Conservation (phyloP, 257 asterid genomes). For the Thymus mandschuricus region DNA sequence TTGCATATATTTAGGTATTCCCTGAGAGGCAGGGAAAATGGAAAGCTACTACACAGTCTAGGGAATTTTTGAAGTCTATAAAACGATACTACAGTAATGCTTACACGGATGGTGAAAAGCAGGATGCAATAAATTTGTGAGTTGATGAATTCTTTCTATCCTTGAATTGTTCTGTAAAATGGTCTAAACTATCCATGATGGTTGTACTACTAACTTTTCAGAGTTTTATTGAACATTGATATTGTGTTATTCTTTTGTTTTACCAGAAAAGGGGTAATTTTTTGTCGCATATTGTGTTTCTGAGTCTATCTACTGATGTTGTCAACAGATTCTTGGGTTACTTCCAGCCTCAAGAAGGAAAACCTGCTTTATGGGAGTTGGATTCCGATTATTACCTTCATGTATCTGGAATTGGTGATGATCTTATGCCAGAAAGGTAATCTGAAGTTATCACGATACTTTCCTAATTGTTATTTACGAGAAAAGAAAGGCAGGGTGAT, state of each 20-base stretch:
- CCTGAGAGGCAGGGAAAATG: slow-evolving; percentile 99
- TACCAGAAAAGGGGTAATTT: slow-evolving; percentile 16
- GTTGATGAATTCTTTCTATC: slow-evolving; percentile 34
- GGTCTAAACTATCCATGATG: slow-evolving; percentile 17
- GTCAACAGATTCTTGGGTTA: slow-evolving; percentile 89
- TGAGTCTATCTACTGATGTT: slow-evolving; percentile 35
- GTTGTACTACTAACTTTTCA: slow-evolving; percentile 18
- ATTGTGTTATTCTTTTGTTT: slow-evolving; percentile 1
- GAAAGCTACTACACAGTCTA: slow-evolving; percentile 98
- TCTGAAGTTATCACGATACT: background rate
- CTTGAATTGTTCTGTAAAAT: slow-evolving; percentile 20
- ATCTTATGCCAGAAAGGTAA: slow-evolving; percentile 78
- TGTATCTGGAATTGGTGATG: slow-evolving; percentile 94
- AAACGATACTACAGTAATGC: slow-evolving; percentile 97
- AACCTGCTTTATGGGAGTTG: slow-evolving; percentile 98
- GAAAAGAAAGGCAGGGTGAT: background rate
- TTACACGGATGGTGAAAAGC: slow-evolving; percentile 98
- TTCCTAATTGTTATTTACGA: background rate
- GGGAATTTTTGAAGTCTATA: slow-evolving; percentile 95
- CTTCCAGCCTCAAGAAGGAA: slow-evolving; percentile 97
- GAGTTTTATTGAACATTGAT: slow-evolving; percentile 21
- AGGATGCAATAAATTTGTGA: slow-evolving; percentile 98
- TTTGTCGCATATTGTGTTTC: slow-evolving; percentile 21
- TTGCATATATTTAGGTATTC: slow-evolving; percentile 63
- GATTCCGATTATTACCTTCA: slow-evolving; percentile 99